These are phyloP conservation scores for Talaromyces marneffei DNA, from an alignment of 2,329 filamentous ascomycete genomes.

Conservation along the genomic window DNA sequence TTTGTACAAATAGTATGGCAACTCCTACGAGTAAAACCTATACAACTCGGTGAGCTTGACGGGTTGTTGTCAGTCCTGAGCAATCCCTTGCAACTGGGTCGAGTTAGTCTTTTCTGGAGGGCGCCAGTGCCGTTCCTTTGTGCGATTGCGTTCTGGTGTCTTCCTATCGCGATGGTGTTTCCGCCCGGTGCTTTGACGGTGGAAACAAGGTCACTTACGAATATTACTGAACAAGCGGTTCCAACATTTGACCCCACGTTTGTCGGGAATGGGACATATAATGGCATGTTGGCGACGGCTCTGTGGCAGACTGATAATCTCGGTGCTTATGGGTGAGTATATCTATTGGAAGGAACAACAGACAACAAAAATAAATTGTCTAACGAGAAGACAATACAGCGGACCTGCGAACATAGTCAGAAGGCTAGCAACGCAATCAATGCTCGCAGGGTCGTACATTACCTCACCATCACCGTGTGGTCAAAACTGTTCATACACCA, in stretches of 20 bases:
- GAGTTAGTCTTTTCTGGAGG: neutral
- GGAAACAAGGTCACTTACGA: neutral
- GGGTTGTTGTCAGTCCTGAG: slow-evolving; percentile 1
- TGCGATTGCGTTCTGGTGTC: slow-evolving; percentile 9
- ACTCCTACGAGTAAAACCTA: neutral
- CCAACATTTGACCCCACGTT: neutral
- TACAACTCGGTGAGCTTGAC: slow-evolving; percentile 5
- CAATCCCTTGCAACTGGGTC: slow-evolving; percentile 7
- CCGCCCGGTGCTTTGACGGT: slow-evolving; percentile 7
- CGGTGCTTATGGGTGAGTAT: slow-evolving; percentile 4
- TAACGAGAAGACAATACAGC: neutral
- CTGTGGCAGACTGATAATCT: slow-evolving; percentile 8
- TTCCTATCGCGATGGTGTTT: slow-evolving; percentile 10
- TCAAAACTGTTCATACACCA: slow-evolving; percentile 4
- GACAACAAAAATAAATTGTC: neutral
- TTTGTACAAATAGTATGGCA: slow-evolving; percentile 12
- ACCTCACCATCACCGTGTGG: neutral
- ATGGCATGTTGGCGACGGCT: neutral
- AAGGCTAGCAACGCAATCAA: slow-evolving; percentile 1
- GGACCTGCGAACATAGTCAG: neutral
- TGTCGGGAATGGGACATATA: neutral
- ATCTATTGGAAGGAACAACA: neutral
- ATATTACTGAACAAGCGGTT: neutral
- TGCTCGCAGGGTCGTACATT: slow-evolving; percentile 5
- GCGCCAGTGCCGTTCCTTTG: slow-evolving; percentile 6